Base-by-base conservation (phyloP, 345 rosid species). In the Crucihimalaya himalaica region DNA sequence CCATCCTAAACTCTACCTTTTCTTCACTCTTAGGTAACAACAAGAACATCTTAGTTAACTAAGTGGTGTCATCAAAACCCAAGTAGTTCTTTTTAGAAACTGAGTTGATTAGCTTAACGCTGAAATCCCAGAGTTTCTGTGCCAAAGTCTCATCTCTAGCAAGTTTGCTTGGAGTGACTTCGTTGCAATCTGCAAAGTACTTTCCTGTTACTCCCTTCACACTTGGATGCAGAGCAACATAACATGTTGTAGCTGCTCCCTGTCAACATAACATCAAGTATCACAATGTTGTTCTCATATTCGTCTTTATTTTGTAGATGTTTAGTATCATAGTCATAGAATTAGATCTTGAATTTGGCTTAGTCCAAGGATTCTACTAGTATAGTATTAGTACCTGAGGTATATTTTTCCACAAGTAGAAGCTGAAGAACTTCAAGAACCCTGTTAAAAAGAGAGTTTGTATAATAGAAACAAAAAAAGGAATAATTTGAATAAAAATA, bases 191-290 rank as follows among this genome's bases (percentile, higher is more conserved):
- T 11, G 70, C 79, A 76, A 76, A 92, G 84, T 95, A 95, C 31
- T 88, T 90, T 43, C 97, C 93, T 0, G 79, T 86, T 10, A 84
- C 92, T 8, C 90, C 93, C 70, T 80, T 82, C 77, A 92, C 4
- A 9, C 66, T 79, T 23, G 92, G 97, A 62, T 92, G 93, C 5
- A 95, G 82, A 4, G 97, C 97, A 0, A 79, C 91, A 63, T 90
- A 89, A 84, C 99, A 95, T 21, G 93, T 85, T 14, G 99, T 92
- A 12, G 97, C 99, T 48, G 99, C 99, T 43, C 99, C 99, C 97
- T 94, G 77, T 37, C 40, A 50, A 27, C 42, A 66, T 20, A 14
- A 42, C 39, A 51, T 2, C 18, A 45, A 15, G 18, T 29, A 54
- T 70, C 46, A 70, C 51, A 21, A 62, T 47, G 5, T 28, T 62